Base-by-base conservation (phyloP, 805 yeast species). In the Candida wancherniae region DNA sequence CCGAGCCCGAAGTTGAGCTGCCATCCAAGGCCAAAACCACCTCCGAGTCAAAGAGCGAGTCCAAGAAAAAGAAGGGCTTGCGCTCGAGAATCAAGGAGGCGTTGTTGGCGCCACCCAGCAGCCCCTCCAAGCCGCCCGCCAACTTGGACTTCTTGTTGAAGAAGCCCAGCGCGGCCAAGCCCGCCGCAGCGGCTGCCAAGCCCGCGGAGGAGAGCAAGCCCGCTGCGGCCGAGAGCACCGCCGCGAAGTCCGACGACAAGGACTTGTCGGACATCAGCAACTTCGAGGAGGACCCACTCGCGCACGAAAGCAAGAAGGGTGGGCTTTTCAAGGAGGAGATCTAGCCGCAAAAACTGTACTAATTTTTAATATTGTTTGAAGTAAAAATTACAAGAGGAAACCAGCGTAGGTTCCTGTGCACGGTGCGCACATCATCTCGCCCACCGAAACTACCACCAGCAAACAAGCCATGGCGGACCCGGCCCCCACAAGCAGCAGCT, bases 291-390 rank as follows among this genome's bases (percentile, higher is more conserved):
- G 66, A 59, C 14, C 34, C 57, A 25, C 55, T 63, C 6, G 46
- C 57, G 22, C 40, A 42, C 19, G 50, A 51, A 32, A 45, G 48
- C 21, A 55, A 55, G 36, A 50, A 51, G 33, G 63, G 63, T 12
- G 68, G 68, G 4, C 40, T 63, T 16, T 64, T 64, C 42, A 64
- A 61, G 41, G 70, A 64, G 45, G 69, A 63, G 42, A 59, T 64
- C 34, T 63, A 47, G n/a, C n/a, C n/a, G n/a, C n/a, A n/a, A 21
- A 5, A 21, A 21, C 6, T 21, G 12, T n/a, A 3, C 12, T 11
- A 13, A 23, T 3, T 3, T 14, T 23, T 23, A 11, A 12, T 11
- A 23, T 9, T 7, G 16, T 9, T 12, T 6, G 15, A 25, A 25
- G 10, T 8, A 3, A 9, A 9, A 13, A 14, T 12, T 9, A 9